Evolutionary conservation across 805 yeast genomes (phyloP).

Genomic region (Candida endomychidarum): DNA sequence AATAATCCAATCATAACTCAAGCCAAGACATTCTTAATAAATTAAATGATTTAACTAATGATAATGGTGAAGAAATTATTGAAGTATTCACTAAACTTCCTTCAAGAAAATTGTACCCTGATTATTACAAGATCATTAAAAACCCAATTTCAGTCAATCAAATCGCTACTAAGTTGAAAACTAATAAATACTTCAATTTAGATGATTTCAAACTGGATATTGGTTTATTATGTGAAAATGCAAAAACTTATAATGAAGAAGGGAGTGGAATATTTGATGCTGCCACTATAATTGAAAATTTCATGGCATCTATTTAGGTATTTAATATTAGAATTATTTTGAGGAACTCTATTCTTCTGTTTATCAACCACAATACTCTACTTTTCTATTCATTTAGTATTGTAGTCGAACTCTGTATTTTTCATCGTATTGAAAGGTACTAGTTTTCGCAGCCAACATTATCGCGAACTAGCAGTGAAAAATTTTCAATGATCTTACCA

Average conservation of each 20-base stretch:
- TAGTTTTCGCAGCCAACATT: no score
- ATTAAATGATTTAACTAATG: slow-evolving; percentile 42
- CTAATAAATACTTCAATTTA: slow-evolving; percentile 33
- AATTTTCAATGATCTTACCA: slow-evolving; percentile 7
- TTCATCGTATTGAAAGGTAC: background rate
- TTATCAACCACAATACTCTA: no score
- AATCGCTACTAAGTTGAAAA: slow-evolving; percentile 49
- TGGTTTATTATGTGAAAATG: slow-evolving; percentile 66
- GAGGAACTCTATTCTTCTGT: background rate
- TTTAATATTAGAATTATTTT: no score
- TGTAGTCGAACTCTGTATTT: no score
- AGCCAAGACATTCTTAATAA: slow-evolving; percentile 44
- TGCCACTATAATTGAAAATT: slow-evolving; percentile 48
- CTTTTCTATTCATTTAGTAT: no score
- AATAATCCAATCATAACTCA: slow-evolving; percentile 21
- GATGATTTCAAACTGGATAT: slow-evolving; percentile 60
- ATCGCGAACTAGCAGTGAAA: slow-evolving; percentile 6
- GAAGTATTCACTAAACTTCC: slow-evolving; percentile 67
- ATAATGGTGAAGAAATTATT: slow-evolving; percentile 36
- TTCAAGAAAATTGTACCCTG: slow-evolving; percentile 73
- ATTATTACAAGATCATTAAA: slow-evolving; percentile 68
- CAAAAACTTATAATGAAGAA: slow-evolving; percentile 68
- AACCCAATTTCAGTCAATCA: slow-evolving; percentile 60
- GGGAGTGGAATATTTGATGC: slow-evolving; percentile 64
- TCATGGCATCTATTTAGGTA: slow-evolving; percentile 19